Conservation (phyloP, 345 rosid genomes). For the Trapa bicornis region DNA sequence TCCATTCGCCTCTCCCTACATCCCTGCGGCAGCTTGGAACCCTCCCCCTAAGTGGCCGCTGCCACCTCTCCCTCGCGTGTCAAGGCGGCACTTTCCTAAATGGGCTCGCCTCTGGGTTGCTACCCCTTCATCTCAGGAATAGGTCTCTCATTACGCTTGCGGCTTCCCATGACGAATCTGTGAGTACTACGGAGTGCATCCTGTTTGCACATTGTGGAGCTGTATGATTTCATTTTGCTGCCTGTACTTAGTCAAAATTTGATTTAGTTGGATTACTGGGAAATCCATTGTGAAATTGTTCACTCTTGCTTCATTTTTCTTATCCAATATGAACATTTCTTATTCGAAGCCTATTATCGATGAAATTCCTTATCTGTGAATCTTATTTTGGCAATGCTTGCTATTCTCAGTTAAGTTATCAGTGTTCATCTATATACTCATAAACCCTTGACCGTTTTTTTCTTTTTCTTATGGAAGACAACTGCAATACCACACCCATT, state of each 20-base stretch:
- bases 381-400: not conserved
- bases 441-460: no score
- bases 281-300: not conserved
- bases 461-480: no score
- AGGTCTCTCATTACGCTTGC: conserved; percentile 7
- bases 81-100: no score
- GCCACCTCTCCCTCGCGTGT: not conserved
- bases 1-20: not conserved
- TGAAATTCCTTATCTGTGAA: not conserved
- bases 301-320: not conserved
- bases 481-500: no score
- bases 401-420: not conserved
- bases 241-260: not conserved
- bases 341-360: not conserved
- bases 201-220: not conserved
- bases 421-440: no score
- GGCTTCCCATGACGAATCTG: conserved; percentile 12
- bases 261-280: not conserved
- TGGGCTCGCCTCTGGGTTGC: conserved; percentile 1
- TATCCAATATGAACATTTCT: not conserved
- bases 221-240: not conserved
- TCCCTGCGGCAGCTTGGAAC: not conserved
- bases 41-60: not conserved
- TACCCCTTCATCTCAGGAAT: conserved; percentile 1
- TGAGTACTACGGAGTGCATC: not conserved